These are phyloP conservation scores for Picea abies DNA, from an alignment of 83 land plant genomes.

Conservation along the genomic window DNA sequence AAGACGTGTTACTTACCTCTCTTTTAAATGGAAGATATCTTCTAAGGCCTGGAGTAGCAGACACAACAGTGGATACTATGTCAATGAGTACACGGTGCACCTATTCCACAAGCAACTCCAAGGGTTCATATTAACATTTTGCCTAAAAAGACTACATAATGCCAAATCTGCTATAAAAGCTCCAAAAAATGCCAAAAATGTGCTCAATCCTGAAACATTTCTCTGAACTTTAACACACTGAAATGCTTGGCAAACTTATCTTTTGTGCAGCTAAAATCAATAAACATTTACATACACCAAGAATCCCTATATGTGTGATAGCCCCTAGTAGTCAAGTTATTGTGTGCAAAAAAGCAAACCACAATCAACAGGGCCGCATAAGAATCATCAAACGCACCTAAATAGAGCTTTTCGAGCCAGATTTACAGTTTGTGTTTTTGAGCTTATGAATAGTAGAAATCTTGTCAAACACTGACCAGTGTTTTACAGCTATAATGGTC, in stretches of 20 bases:
- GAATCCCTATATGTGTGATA: no score
- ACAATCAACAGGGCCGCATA: neutral
- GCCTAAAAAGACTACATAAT: no score
- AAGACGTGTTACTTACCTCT: conserved; percentile 56
- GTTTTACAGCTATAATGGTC: no score
- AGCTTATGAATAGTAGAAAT: no score
- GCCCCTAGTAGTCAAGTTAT: no score
- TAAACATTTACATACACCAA: no score
- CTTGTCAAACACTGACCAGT: no score
- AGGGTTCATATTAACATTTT: conserved; percentile 5
- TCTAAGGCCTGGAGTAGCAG: conserved; percentile 89
- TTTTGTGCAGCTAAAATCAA: no score
- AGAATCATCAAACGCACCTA: neutral
- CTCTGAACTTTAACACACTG: no score
- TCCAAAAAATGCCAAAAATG: neutral
- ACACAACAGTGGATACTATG: conserved; percentile 90
- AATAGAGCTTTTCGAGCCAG: neutral
- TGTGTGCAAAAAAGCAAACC: neutral
- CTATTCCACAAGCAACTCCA: conserved; percentile 29
- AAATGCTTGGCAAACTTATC: no score
- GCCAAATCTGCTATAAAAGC: neutral
- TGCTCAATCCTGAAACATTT: neutral
- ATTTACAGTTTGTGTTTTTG: no score
- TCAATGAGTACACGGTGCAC: conserved; percentile 91
- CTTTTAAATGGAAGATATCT: conserved; percentile 97